Evolutionary conservation across 1,284 basidiomycete species (phyloP), one percentile per base, ranked within the genome.

Genomic region (Jaminaea rosea): DNA sequence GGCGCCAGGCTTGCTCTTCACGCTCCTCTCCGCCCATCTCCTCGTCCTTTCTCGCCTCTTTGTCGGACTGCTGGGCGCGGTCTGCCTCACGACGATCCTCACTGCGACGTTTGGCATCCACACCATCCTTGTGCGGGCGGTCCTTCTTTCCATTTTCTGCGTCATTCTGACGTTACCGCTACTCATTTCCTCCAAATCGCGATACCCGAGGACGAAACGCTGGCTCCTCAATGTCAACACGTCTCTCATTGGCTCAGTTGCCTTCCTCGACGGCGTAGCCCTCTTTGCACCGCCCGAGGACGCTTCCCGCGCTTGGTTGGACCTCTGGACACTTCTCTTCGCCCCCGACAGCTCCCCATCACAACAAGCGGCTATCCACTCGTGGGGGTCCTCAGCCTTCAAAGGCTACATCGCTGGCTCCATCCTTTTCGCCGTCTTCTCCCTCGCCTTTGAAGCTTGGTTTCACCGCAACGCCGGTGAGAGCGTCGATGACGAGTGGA

Each of bases 21-120:
- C 59, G 2, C 49, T 58, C 17, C 47, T 69, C 28, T 49, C 49
- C 7, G 63, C 57, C 19, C 65, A 63, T 41, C 23, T 55, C 13
- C 13, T 6, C 3, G 57, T 64, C 51, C 49, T 63, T 13, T 53
- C 59, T 0, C 26, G 62, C 13, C 26, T 53, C 0, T 56, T 57
- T 36, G 52, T 59, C 3, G 67, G 65, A 4, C 45, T 69, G 6
- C 49, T 62, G 3, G 58, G 52, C 6, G 63, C 58, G 4, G 53
- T 59, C 2, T 57, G 55, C 28, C 34, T 62, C 17, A 59, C 61
- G n/a, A 41, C 65, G 19, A 44, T 67, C 39, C 41, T 65, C 15
- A 67, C 67, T 3, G 67, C 67, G 15, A 53, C 64, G 39, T 67
- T 67, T 36, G 67, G 67, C 41, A 64, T 69, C 17, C 59, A 63